Conservation (phyloP, 495 filamentous ascomycete genomes). For the Aspergillus sclerotioniger region DNA sequence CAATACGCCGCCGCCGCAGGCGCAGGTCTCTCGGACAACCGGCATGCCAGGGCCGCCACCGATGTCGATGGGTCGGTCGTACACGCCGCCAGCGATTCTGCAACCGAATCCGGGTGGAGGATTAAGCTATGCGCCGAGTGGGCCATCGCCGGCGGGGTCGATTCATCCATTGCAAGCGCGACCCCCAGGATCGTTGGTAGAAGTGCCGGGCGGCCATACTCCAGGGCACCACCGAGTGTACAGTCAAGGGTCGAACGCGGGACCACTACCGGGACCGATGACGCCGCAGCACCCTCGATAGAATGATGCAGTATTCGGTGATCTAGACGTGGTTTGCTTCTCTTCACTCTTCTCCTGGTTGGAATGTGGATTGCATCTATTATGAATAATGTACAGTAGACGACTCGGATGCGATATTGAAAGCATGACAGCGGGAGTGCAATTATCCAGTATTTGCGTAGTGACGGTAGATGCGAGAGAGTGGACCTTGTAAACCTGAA, state of each 20-base stretch:
- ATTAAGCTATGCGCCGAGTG: slow-evolving; percentile 34
- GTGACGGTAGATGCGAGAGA: too few relatives aligned
- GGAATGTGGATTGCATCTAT: not conserved
- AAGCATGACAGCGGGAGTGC: not conserved
- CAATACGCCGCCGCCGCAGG: slow-evolving; percentile 37
- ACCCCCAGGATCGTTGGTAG: slow-evolving; percentile 26
- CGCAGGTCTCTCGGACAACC: slow-evolving; percentile 24
- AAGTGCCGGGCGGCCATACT: slow-evolving; percentile 17
- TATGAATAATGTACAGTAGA: slow-evolving; percentile 24
- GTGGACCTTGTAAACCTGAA: too few relatives aligned
- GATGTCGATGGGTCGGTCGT: slow-evolving; percentile 38
- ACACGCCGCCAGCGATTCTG: slow-evolving; percentile 38
- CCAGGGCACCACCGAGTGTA: slow-evolving; percentile 43
- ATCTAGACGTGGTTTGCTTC: not conserved
- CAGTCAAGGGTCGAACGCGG: slow-evolving; percentile 38
- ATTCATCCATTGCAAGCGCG: slow-evolving; percentile 37
- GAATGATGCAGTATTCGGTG: too few relatives aligned
- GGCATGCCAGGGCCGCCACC: slow-evolving; percentile 26
- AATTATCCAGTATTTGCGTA: too few relatives aligned
- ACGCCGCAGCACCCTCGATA: slow-evolving; percentile 36
- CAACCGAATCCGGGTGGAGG: slow-evolving; percentile 32
- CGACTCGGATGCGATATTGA: slow-evolving; percentile 14
- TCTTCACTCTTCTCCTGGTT: not conserved
- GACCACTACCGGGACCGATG: slow-evolving; percentile 28
- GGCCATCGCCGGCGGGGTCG: slow-evolving; percentile 25